Percentiles rank a stretch among this genome's conserved stretches.
Conservation (phyloP, 768 basidiomycete genomes). For the Tylopilus vinaceipallidus region DNA sequence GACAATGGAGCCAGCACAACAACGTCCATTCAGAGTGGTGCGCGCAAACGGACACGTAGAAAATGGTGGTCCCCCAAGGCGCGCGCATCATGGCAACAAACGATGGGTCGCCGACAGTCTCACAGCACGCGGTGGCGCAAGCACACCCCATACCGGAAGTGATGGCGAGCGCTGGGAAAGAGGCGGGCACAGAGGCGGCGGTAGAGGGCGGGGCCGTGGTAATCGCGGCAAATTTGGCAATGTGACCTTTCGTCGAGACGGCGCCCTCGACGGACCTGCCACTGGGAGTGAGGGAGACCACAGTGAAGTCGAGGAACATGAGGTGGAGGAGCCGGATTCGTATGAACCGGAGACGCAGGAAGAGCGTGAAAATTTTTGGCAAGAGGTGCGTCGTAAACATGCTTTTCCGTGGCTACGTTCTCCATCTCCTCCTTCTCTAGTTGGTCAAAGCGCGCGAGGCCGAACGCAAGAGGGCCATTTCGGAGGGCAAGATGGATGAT, state of each 20-base stretch:
- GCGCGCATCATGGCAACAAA: conserved; percentile 49
- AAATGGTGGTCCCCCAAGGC: conserved; percentile 19
- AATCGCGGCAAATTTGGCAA: conserved; percentile 41
- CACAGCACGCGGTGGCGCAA: conserved; percentile 33
- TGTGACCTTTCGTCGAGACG: conserved; percentile 33
- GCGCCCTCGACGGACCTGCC: conserved; percentile 28
- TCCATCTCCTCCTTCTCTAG: conserved; percentile 36
- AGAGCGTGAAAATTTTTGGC: conserved; percentile 67
- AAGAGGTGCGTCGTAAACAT: conserved; percentile 53
- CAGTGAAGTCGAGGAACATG: conserved; percentile 34
- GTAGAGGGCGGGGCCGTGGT: conserved; percentile 43
- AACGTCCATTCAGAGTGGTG: conserved; percentile 17
- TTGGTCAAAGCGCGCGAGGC: conserved; percentile 70
- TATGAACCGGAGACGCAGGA: conserved; percentile 56
- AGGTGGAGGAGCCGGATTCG: conserved; percentile 37
- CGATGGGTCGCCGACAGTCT: conserved; percentile 54
- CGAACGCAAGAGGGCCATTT: conserved; percentile 72
- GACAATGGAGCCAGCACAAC: conserved; percentile 28
- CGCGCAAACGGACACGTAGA: conserved; percentile 26
- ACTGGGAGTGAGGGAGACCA: conserved; percentile 35
- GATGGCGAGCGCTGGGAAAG: conserved; percentile 64
- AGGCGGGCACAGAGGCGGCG: conserved; percentile 53
- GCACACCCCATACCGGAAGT: conserved; percentile 34
- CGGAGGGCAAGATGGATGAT: conserved; percentile 85
- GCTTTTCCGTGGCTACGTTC: conserved; percentile 12